phyloP scores from a whole-genome alignment of 305 asterid genomes.

The Fraxinus xanthoxyloides region DNA sequence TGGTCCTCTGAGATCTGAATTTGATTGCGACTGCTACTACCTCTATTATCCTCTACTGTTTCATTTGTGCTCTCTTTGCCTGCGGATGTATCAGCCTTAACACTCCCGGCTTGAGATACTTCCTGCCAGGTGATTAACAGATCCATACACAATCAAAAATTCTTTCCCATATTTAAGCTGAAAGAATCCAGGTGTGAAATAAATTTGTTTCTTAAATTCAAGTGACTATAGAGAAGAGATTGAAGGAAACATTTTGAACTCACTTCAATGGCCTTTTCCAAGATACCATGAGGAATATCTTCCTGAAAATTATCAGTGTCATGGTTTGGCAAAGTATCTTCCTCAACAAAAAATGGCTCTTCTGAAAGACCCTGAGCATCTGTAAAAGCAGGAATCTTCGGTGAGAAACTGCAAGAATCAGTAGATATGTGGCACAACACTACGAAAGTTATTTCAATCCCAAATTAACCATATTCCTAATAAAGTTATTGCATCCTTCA shows the following conservation, averaged over 20 bases:
- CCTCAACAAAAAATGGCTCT: slow-evolving; percentile 30
- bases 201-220: neutral
- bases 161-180: neutral
- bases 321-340: slow-evolving; percentile 31
- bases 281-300: slow-evolving; percentile 45
- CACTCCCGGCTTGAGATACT: slow-evolving; percentile 24
- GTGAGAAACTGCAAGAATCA: neutral
- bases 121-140: slow-evolving; percentile 39
- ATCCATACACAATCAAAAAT: neutral
- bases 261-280: slow-evolving; percentile 50
- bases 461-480: neutral
- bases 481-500: neutral
- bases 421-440: neutral
- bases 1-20: slow-evolving; percentile 61
- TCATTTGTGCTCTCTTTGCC: slow-evolving; percentile 27
- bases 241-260: slow-evolving; percentile 28
- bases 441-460: neutral
- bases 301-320: slow-evolving; percentile 40
- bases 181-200: neutral
- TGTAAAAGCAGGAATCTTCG: slow-evolving; percentile 22
- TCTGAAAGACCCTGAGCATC: slow-evolving; percentile 37
- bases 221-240: slow-evolving; percentile 9
- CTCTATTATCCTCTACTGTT: slow-evolving; percentile 4
- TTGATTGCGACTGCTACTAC: slow-evolving; percentile 21
- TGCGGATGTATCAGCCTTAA: slow-evolving; percentile 23